Base-by-base conservation (phyloP, 441 rosid species). In the Pelargonium myrrhifolium region DNA sequence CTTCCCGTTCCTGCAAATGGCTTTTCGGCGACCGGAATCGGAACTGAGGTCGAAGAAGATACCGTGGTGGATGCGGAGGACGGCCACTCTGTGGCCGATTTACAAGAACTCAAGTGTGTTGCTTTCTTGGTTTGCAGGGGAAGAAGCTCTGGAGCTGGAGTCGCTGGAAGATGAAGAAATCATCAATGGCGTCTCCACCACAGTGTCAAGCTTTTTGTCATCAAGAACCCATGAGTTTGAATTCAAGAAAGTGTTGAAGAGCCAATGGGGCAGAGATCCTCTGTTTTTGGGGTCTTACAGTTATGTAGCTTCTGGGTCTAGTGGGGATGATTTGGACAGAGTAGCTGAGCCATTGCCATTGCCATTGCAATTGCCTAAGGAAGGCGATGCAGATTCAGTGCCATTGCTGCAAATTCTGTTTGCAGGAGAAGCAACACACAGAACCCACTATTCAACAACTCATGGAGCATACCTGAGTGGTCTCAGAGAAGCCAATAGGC, bases 351-450 rank as follows among this genome's bases (percentile, higher is more conserved):
- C 99, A 70, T 83, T 93, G 76, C 99, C 99, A 21, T 14, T 72
- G 59, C 42, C n/a, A n/a, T n/a, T n/a, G n/a, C n/a, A 62, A 64
- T 61, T 40, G 56, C 20, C 26, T 2, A 24, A 24, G 26, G 26
- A 24, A 24, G 26, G 26, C 2, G 26, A 24, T 2, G 26, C 1
- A 24, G 26, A 24, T 24, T 24, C 26, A 24, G 26, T 1, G 26
- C 26, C 26, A 24, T 24, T 24, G 55, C 88, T 93, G 65, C 97
- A 91, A 76, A 82, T 91, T 61, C 82, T 93, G 76, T 93, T 93
- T 83, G 99, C 99, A 64, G 99, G 99, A 71, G 99, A 93, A 68
- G 97, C 93, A 67, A 93, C 99, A n/a, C 97, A 93, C 69, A 86
- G 97, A 81, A 88, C 93, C 53, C 97, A 93, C 69, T 93, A 93